A percentile compares a stretch with the other conserved stretches of the same genome.
Evolutionary conservation across 805 yeast species (phyloP).

Genomic region (Saccharomycopsis sp.): DNA sequence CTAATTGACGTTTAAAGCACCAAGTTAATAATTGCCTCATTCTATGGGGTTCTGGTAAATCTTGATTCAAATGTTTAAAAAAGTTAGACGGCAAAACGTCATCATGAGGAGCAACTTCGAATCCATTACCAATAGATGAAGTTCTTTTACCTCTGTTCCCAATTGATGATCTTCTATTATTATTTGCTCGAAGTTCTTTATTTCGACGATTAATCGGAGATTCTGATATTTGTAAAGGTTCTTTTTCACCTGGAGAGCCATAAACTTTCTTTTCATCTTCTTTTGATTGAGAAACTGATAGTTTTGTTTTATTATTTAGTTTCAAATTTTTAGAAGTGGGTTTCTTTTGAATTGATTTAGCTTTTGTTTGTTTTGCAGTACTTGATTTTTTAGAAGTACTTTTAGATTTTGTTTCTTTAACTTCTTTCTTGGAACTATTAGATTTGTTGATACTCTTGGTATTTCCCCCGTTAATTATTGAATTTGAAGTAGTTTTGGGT

Average conservation of each 20-base stretch:
- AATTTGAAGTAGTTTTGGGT: too few species aligned
- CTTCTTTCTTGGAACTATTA: too few species aligned
- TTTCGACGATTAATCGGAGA: slow-evolving; percentile 19
- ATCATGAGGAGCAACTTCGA: slow-evolving; percentile 54
- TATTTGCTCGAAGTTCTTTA: slow-evolving; percentile 20
- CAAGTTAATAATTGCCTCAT: slow-evolving; percentile 62
- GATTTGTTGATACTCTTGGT: too few species aligned
- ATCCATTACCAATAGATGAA: slow-evolving; percentile 68
- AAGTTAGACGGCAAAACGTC: slow-evolving; percentile 45
- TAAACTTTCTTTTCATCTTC: too few species aligned
- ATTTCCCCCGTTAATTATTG: too few species aligned
- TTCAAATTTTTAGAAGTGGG: too few species aligned
- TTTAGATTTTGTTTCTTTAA: too few species aligned
- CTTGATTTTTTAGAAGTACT: too few species aligned
- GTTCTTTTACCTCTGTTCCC: slow-evolving; percentile 58
- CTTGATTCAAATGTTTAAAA: slow-evolving; percentile 50
- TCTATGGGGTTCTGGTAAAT: slow-evolving; percentile 60
- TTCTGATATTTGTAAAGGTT: slow-evolving; percentile 17
- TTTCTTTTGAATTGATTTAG: background rate
- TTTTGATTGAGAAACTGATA: too few species aligned
- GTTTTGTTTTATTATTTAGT: background rate
- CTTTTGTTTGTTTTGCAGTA: background rate
- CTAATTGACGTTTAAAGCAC: slow-evolving; percentile 46
- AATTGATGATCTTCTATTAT: slow-evolving; percentile 36
- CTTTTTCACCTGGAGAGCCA: slow-evolving; percentile 13